Percentiles rank a stretch among this genome's conserved stretches.
Conservation (phyloP, 2,329 filamentous ascomycete species). For the Pestalotiopsis sp. region DNA sequence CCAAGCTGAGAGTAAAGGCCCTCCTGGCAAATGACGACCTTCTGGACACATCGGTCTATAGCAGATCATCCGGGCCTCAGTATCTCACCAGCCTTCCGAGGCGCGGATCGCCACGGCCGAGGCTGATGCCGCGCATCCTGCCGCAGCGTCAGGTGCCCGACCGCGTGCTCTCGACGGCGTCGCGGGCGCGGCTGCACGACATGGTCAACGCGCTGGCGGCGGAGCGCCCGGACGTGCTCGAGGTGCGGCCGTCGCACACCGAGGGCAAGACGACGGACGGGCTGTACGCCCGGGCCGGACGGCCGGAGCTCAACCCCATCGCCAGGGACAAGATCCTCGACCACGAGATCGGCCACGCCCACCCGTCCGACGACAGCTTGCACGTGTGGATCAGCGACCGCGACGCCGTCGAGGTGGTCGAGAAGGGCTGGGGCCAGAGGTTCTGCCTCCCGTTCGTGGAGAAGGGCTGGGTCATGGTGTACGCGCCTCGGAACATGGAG, state of each 20-base stretch:
- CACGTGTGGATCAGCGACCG: slow-evolving; percentile 1
- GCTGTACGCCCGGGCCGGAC: neutral
- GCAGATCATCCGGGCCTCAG: neutral
- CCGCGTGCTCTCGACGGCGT: neutral
- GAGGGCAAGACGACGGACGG: slow-evolving; percentile 11
- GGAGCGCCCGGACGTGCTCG: neutral
- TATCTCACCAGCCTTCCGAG: neutral
- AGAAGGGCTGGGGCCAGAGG: slow-evolving; percentile 10
- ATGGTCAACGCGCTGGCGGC: slow-evolving; percentile 4
- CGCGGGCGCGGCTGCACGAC: slow-evolving; percentile 1
- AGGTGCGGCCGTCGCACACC: slow-evolving; percentile 5
- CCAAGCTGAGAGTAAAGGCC: neutral
- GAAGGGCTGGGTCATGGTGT: slow-evolving; percentile 40
- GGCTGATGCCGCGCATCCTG: slow-evolving; percentile 11
- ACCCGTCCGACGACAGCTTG: slow-evolving; percentile 5
- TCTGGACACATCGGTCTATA: neutral
- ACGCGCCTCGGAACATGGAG: slow-evolving; percentile 40
- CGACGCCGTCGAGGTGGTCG: slow-evolving; percentile 4
- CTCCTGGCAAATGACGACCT: slow-evolving; percentile 2
- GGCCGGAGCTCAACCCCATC: neutral
- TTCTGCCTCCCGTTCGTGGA: slow-evolving; percentile 8
- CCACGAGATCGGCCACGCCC: slow-evolving; percentile 9
- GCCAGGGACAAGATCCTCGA: neutral
- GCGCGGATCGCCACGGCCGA: neutral
- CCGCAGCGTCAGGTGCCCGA: slow-evolving; percentile 10